Conservation (phyloP, 129 eudicot genomes). For the Logfia minima region DNA sequence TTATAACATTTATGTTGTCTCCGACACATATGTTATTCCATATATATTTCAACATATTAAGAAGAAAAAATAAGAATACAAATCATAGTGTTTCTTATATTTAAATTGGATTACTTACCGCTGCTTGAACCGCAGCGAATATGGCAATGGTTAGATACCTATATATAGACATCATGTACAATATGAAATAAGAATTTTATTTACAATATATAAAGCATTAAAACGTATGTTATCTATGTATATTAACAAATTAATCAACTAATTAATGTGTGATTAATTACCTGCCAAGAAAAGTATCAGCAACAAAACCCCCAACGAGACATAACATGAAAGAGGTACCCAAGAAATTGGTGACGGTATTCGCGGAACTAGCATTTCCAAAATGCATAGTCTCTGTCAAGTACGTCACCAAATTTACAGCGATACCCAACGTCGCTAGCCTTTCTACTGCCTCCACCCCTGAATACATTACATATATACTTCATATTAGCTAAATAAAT, state of each 20-base stretch:
- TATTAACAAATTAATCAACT: neutral
- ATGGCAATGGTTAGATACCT: neutral
- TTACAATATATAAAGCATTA: neutral
- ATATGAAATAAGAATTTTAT: neutral
- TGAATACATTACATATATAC: slow-evolving; percentile 4
- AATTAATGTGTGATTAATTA: neutral
- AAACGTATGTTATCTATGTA: neutral
- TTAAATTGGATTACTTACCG: neutral
- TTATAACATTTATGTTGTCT: too few species aligned
- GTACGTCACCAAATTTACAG: slow-evolving; percentile 79
- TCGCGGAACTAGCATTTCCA: slow-evolving; percentile 85
- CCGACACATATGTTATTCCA: too few species aligned
- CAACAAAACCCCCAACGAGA: slow-evolving; percentile 86
- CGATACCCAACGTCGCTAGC: slow-evolving; percentile 78
- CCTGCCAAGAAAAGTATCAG: slow-evolving; percentile 89
- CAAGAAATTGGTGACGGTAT: slow-evolving; percentile 75
- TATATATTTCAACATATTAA: too few species aligned
- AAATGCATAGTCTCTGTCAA: slow-evolving; percentile 82
- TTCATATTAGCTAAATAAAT: neutral
- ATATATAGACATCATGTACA: neutral
- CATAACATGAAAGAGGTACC: slow-evolving; percentile 89
- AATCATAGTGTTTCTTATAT: too few species aligned
- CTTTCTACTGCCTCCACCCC: slow-evolving; percentile 78
- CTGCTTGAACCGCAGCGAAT: neutral
- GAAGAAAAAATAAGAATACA: too few species aligned